Conservation (phyloP, 1,284 basidiomycete species). For the Ustilago shanxiensis region DNA sequence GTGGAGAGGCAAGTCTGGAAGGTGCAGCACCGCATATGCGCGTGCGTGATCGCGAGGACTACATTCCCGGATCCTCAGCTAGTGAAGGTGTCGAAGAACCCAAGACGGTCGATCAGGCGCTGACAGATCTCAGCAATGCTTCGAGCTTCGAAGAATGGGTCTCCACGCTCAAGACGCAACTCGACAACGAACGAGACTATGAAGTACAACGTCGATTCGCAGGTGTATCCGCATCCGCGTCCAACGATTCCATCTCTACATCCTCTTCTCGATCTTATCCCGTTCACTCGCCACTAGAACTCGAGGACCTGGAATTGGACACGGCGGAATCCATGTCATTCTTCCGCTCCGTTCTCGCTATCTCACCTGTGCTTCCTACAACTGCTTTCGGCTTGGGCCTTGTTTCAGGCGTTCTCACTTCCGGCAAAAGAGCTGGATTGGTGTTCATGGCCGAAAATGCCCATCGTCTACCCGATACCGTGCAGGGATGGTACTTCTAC, state of each 20-base stretch:
- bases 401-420: slow-evolving; percentile 54
- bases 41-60: slow-evolving; percentile 12
- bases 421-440: slow-evolving; percentile 54
- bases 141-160: slow-evolving; percentile 51
- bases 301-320: slow-evolving; percentile 15
- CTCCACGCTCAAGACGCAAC: slow-evolving; percentile 35
- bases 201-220: slow-evolving; percentile 43
- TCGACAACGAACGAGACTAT: slow-evolving; percentile 44
- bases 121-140: slow-evolving; percentile 42
- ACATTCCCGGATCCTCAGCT: background rate
- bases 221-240: background rate
- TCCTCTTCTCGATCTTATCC: slow-evolving; percentile 15
- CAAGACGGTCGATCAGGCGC: slow-evolving; percentile 35
- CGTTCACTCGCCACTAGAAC: slow-evolving; percentile 30
- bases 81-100: slow-evolving; percentile 6
- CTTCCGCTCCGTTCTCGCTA: slow-evolving; percentile 17
- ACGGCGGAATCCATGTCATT: slow-evolving; percentile 6
- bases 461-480: slow-evolving; percentile 65
- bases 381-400: slow-evolving; percentile 61
- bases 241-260: slow-evolving; percentile 40
- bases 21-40: slow-evolving; percentile 44
- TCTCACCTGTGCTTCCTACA: slow-evolving; percentile 49
- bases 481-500: slow-evolving; percentile 70
- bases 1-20: slow-evolving; percentile 16
- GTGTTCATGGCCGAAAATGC: slow-evolving; percentile 69